Percentiles rank a stretch among this genome's conserved stretches.
Conservation (phyloP, 2,329 filamentous ascomycete species). For the Leptosphaerulina australis region DNA sequence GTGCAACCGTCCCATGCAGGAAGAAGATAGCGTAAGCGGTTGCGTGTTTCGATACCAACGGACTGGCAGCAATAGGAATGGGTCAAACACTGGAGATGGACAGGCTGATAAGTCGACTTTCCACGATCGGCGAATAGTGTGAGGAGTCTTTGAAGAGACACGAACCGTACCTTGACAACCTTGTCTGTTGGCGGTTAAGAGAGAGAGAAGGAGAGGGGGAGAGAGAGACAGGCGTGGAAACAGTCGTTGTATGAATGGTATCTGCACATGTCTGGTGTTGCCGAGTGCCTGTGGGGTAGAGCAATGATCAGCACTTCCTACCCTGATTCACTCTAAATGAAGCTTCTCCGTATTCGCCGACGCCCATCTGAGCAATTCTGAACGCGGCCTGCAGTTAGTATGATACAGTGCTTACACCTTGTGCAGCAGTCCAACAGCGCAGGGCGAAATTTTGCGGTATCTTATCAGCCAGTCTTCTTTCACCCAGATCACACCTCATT, state of each 20-base stretch:
- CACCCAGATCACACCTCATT: slow-evolving; percentile 18
- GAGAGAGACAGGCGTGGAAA: background rate
- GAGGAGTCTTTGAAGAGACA: background rate
- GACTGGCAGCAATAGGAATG: background rate
- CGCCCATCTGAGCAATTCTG: slow-evolving; percentile 9
- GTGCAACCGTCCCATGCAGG: slow-evolving; percentile 10
- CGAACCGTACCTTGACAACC: background rate
- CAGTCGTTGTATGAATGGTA: background rate
- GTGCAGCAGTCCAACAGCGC: slow-evolving; percentile 2
- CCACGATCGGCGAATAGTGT: background rate
- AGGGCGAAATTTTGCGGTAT: slow-evolving; percentile 2
- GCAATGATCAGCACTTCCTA: slow-evolving; percentile 3
- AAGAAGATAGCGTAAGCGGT: slow-evolving; percentile 6
- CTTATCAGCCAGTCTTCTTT: slow-evolving; percentile 29
- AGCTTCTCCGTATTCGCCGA: slow-evolving; percentile 14
- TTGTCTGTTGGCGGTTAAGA: background rate
- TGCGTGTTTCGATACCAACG: background rate
- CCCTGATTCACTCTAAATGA: slow-evolving; percentile 3
- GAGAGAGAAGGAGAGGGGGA: too few species aligned
- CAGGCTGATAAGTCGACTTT: background rate
- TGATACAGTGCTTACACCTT: background rate
- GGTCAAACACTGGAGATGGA: background rate
- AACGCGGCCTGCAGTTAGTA: background rate
- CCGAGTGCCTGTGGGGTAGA: slow-evolving; percentile 9
- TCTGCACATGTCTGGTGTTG: slow-evolving; percentile 6